These are phyloP conservation scores for Geotrichum europaeum DNA, from an alignment of 1,139 yeast species.

Conservation along the genomic window DNA sequence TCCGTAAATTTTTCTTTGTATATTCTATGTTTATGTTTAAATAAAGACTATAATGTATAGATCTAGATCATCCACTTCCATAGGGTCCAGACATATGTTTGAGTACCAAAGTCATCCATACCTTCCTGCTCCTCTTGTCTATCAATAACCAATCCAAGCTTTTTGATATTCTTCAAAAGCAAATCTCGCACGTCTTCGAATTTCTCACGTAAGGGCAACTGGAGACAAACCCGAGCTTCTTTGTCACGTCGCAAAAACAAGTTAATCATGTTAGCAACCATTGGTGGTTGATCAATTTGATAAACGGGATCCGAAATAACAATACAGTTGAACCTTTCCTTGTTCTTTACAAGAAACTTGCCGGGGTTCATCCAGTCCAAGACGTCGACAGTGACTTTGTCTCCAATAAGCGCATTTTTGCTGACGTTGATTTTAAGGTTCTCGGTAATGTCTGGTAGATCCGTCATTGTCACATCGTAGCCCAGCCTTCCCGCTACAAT, in stretches of 20 bases:
- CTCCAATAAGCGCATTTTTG: slow-evolving; percentile 40
- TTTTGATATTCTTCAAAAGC: slow-evolving; percentile 49
- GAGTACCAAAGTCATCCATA: slow-evolving; percentile 79
- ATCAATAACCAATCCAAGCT: slow-evolving; percentile 28
- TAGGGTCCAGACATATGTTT: slow-evolving; percentile 41
- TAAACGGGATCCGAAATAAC: slow-evolving; percentile 85
- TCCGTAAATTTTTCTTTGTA: no score
- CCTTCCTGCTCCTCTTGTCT: slow-evolving; percentile 50
- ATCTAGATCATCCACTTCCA: slow-evolving; percentile 26
- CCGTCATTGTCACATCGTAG: slow-evolving; percentile 57
- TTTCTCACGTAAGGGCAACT: slow-evolving; percentile 65
- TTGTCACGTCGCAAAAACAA: slow-evolving; percentile 33
- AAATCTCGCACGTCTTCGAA: slow-evolving; percentile 58
- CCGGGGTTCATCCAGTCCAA: slow-evolving; percentile 73
- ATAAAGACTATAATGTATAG: neutral
- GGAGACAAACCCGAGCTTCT: slow-evolving; percentile 47
- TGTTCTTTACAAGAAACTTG: slow-evolving; percentile 31
- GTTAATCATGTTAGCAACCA: slow-evolving; percentile 57
- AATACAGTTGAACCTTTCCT: slow-evolving; percentile 47
- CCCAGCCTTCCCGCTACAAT: slow-evolving; percentile 51
- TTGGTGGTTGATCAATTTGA: slow-evolving; percentile 69
- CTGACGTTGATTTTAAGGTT: slow-evolving; percentile 57
- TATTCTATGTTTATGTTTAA: neutral
- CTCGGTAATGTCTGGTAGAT: slow-evolving; percentile 66
- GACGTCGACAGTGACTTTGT: slow-evolving; percentile 40